phyloP scores from a whole-genome alignment of 1,284 basidiomycete species.

The Boletus mariae region DNA sequence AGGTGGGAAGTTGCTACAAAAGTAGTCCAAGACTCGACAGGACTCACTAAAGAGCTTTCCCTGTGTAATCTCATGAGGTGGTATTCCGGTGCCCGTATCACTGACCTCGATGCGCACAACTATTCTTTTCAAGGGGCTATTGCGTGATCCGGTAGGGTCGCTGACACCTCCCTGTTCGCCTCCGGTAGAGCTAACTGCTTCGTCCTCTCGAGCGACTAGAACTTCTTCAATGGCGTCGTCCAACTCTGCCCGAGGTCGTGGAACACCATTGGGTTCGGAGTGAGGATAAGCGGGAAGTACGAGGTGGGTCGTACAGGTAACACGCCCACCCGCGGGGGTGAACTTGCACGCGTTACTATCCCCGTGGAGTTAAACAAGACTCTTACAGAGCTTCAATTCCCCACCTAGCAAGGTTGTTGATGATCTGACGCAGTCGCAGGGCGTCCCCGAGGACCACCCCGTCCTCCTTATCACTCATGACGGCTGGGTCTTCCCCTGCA shows the following conservation, averaged over 20 bases:
- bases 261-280: conserved; percentile 12
- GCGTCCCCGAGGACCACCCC: conserved; percentile 77
- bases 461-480: conserved; percentile 47
- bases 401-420: conserved; percentile 74
- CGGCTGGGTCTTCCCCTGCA: conserved; percentile 44
- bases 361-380: conserved; percentile 1
- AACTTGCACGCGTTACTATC: conserved; percentile 75
- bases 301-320: conserved; percentile 59
- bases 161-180: conserved; percentile 1
- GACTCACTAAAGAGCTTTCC: conserved; percentile 71
- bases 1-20: conserved; percentile 1
- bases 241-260: conserved; percentile 4
- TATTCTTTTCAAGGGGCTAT: conserved; percentile 49
- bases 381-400: conserved; percentile 9
- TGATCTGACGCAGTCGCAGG: conserved; percentile 75
- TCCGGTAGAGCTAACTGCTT: neutral
- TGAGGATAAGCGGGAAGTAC: conserved; percentile 34
- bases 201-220: conserved; percentile 11
- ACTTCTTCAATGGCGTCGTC: conserved; percentile 20
- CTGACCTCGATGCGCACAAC: conserved; percentile 78
- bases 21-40: conserved; percentile 7
- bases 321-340: conserved; percentile 68
- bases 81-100: conserved; percentile 80
- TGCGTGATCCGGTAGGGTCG: conserved; percentile 7
- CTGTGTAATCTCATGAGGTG: conserved; percentile 66